Conservation (phyloP, 1,139 yeast genomes). For the Pichia sp. region DNA sequence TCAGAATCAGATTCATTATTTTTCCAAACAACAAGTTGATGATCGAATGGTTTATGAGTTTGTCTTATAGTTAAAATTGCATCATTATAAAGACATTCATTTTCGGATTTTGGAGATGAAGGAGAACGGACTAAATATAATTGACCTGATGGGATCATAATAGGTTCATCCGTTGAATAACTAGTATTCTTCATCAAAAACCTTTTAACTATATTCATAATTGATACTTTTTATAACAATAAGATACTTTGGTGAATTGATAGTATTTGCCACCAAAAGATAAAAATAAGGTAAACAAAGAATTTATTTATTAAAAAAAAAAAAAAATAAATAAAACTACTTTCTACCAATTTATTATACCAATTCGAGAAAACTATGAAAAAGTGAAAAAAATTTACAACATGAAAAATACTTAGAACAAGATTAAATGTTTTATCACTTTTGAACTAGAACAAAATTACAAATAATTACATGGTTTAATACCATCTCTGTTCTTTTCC, state of each 20-base stretch:
- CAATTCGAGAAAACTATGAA: too few species aligned
- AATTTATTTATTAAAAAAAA: too few species aligned
- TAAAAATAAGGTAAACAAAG: too few species aligned
- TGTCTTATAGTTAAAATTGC: constrained; percentile 69
- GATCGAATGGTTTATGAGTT: constrained; percentile 59
- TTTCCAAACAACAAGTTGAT: constrained; percentile 66
- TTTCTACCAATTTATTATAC: too few species aligned
- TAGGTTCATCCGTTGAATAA: constrained; percentile 55
- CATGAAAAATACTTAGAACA: neutral
- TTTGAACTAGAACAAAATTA: too few species aligned
- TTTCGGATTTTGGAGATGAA: constrained; percentile 76
- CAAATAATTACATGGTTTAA: too few species aligned
- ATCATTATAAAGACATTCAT: constrained; percentile 79
- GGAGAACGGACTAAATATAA: constrained; percentile 69
- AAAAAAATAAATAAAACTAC: too few species aligned
- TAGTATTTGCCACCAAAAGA: neutral
- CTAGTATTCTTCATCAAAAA: constrained; percentile 40
- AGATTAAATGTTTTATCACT: neutral
- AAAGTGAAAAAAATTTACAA: too few species aligned
- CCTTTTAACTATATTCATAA: constrained; percentile 69
- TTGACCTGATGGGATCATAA: constrained; percentile 74
- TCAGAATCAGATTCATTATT: constrained; percentile 44
- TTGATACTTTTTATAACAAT: too few species aligned
- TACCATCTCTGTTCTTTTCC: too few species aligned
- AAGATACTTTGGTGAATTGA: too few species aligned